These are phyloP conservation scores for Graphiopsis chlorocephala DNA, from an alignment of 2,329 filamentous ascomycete genomes.

Conservation along the genomic window DNA sequence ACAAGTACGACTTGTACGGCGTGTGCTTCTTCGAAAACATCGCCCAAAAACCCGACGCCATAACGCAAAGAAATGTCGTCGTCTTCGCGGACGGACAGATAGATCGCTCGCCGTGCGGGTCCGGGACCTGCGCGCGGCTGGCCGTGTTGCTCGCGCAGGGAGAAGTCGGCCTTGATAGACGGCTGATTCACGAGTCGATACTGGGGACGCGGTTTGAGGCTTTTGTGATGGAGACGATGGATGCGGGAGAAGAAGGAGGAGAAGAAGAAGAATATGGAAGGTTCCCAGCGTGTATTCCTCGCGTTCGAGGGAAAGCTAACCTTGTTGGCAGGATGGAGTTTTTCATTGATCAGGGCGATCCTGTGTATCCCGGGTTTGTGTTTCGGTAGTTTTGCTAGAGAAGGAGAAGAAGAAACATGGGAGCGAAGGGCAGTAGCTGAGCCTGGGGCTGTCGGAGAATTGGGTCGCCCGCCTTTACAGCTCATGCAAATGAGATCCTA, in stretches of 20 bases:
- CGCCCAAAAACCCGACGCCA: background rate
- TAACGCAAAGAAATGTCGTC: constrained; percentile 17
- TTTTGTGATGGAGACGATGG: background rate
- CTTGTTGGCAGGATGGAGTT: background rate
- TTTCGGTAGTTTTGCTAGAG: background rate
- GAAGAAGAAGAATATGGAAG: background rate
- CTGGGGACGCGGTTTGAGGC: constrained; percentile 2
- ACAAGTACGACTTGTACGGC: constrained; percentile 15
- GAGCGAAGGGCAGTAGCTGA: too few relatives aligned
- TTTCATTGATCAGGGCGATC: background rate
- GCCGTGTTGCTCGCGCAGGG: constrained; percentile 21
- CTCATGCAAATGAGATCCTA: background rate
- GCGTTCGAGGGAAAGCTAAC: background rate
- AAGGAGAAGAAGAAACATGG: too few relatives aligned
- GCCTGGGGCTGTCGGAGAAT: background rate
- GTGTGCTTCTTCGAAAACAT: constrained; percentile 17
- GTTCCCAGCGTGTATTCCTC: background rate
- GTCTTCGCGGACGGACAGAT: constrained; percentile 45
- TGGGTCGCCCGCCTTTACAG: background rate
- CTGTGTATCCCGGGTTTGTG: constrained; percentile 4
- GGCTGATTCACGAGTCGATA: constrained; percentile 1
- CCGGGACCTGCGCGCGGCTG: constrained; percentile 32
- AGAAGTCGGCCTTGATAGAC: background rate
- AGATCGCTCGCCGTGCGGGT: constrained; percentile 43
- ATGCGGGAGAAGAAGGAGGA: background rate